Evolutionary conservation across 2,329 filamentous ascomycete species (phyloP), one percentile per base, ranked within the genome.

Genomic region (Trichoderma breve): DNA sequence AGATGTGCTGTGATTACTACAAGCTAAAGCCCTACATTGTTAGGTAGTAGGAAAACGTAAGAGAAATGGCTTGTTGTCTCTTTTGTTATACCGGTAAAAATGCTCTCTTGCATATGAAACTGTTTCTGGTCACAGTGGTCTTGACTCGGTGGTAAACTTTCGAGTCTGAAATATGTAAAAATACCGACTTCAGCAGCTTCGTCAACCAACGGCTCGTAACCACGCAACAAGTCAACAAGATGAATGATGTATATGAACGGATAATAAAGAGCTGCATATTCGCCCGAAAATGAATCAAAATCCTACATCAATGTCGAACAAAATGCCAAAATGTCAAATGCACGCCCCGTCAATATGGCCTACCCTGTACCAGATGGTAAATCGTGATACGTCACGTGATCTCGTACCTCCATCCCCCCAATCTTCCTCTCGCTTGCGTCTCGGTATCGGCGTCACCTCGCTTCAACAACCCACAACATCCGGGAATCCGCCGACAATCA

Each of bases 401-500:
- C 32, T n/a, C 8, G 9, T 4, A n/a, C 6, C 36, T 4, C 39
- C 57, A 21, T 58, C 43, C 47, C 39, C 43, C 71, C 57, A 26
- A 57, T 61, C 26, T 32, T 68, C 32, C 47, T 57, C 66, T 60
- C 58, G 57, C 57, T 58, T 64, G 57, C 57, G 9, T 72, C 39
- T 71, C 69, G 61, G 73, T 73, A 74, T 80, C 80, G 80, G 80
- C 80, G 75, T 79, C 79, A 81, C 80, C 80, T 81, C 80, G 80
- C 80, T 81, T 82, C 78, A 81, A 81, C 77, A 72, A 72, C 61
- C 74, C 73, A 74, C 75, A 77, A 77, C 76, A 79, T 76, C 82
- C 82, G 82, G 81, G 77, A 77, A 82, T 83, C 81, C 79, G 78
- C 82, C 82, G 82, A 83, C 73, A 82, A 83, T 83, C 82, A 80